Evolutionary conservation across 2,329 filamentous ascomycete genomes (phyloP).

Genomic region (Aureobasidium mangrovei): DNA sequence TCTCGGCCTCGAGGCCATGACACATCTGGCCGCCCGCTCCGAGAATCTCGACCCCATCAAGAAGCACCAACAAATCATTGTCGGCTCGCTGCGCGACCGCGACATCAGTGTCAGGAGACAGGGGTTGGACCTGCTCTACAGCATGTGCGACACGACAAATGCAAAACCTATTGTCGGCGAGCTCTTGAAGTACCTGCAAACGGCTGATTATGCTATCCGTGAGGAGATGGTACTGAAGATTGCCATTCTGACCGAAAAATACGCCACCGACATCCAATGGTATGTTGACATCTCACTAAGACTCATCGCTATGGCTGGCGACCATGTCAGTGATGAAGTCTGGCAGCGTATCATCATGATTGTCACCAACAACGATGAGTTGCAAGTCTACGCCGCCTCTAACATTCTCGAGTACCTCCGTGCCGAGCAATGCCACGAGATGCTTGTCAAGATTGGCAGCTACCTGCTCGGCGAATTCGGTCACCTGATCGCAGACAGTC

Average conservation of each 20-base stretch:
- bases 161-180: constrained; percentile 89
- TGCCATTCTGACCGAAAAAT: constrained; percentile 95
- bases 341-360: constrained; percentile 99
- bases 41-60: constrained; percentile 97
- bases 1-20: constrained; percentile 93
- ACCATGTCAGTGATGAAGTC: constrained; percentile 97
- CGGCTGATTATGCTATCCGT: constrained; percentile 92
- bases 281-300: constrained; percentile 96
- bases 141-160: constrained; percentile 98
- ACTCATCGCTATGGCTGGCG: constrained; percentile 90
- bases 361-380: constrained; percentile 96
- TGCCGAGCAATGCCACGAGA: constrained; percentile 89
- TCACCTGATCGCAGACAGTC: constrained; percentile 86
- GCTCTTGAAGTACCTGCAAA: constrained; percentile 87
- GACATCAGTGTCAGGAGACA: constrained; percentile 97
- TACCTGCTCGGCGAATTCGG: constrained; percentile 97
- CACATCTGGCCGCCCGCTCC: constrained; percentile 84
- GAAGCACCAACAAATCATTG: constrained; percentile 92
- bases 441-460: constrained; percentile 91
- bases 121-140: constrained; percentile 91
- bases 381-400: constrained; percentile 92
- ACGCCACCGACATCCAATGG: constrained; percentile 97
- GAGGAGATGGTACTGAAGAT: constrained; percentile 99
- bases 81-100: constrained; percentile 85
- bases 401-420: constrained; percentile 90